phyloP scores from a whole-genome alignment of 2,329 filamentous ascomycete genomes.

The Plenodomus tracheiphilus region DNA sequence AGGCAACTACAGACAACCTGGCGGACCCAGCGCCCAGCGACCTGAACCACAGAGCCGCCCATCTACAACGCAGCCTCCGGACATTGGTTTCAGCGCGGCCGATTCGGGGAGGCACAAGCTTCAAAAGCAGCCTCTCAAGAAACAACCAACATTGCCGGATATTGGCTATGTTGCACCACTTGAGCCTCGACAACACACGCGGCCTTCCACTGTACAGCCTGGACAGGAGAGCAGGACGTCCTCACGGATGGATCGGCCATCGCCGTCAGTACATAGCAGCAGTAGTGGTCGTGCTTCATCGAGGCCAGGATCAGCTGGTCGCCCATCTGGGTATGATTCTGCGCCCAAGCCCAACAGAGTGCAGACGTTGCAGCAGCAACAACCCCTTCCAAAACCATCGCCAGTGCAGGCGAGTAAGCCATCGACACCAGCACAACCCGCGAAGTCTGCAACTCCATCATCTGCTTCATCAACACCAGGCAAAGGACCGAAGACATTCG shows the following conservation, averaged over 20 bases:
- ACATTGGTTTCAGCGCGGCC: conserved; percentile 49
- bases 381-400: conserved; percentile 19
- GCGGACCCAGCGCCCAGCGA: conserved; percentile 42
- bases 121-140: conserved; percentile 30
- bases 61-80: conserved; percentile 46
- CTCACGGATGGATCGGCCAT: conserved; percentile 28
- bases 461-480: conserved; percentile 46
- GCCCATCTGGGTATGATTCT: conserved; percentile 26
- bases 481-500: conserved; percentile 92
- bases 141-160: conserved; percentile 38
- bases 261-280: conserved; percentile 21
- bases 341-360: conserved; percentile 30
- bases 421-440: conserved; percentile 26
- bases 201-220: conserved; percentile 40
- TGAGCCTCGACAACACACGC: conserved; percentile 39
- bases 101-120: conserved; percentile 49
- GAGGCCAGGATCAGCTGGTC: conserved; percentile 37
- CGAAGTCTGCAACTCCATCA: conserved; percentile 33
- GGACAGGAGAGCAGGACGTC: conserved; percentile 38
- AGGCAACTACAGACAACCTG: conserved; percentile 43
- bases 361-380: conserved; percentile 27
- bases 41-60: conserved; percentile 40
- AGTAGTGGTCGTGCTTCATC: conserved; percentile 21
- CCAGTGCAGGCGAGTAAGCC: conserved; percentile 23
- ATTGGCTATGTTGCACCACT: conserved; percentile 45